phyloP scores from a whole-genome alignment of 345 rosid genomes.

The Atalantia buxifolia region DNA sequence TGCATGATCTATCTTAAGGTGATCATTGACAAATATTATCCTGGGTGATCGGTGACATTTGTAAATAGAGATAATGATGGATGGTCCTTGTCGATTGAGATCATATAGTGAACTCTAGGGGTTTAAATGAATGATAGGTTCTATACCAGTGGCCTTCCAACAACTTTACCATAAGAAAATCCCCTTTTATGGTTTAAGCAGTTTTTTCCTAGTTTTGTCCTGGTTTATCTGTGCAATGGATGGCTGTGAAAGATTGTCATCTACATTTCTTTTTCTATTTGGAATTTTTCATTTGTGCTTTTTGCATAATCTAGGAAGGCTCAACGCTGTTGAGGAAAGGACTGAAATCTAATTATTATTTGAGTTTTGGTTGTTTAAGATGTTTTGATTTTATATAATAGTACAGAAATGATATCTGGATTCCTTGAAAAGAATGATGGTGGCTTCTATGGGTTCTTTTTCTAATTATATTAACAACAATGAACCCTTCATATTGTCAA shows the following conservation, averaged over 20 bases:
- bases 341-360: not conserved
- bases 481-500: slow-evolving; percentile 7
- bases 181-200: not conserved
- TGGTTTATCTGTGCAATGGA: not conserved
- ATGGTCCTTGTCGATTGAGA: slow-evolving; percentile 7
- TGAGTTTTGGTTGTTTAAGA: not conserved
- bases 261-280: not conserved
- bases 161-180: slow-evolving; percentile 6
- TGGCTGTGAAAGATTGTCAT: not conserved
- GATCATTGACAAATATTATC: not conserved
- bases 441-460: not conserved
- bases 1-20: not conserved
- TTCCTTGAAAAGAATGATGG: not conserved
- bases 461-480: not conserved
- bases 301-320: not conserved
- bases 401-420: not conserved
- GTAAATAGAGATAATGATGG: not conserved
- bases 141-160: slow-evolving; percentile 9
- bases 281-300: not conserved
- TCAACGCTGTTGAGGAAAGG: not conserved
- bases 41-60: not conserved
- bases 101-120: not conserved
- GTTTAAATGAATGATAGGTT: not conserved
- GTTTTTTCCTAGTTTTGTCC: not conserved
- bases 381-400: no score